phyloP scores from a whole-genome alignment of 495 filamentous ascomycete species.

The Rusavskia elegans region DNA sequence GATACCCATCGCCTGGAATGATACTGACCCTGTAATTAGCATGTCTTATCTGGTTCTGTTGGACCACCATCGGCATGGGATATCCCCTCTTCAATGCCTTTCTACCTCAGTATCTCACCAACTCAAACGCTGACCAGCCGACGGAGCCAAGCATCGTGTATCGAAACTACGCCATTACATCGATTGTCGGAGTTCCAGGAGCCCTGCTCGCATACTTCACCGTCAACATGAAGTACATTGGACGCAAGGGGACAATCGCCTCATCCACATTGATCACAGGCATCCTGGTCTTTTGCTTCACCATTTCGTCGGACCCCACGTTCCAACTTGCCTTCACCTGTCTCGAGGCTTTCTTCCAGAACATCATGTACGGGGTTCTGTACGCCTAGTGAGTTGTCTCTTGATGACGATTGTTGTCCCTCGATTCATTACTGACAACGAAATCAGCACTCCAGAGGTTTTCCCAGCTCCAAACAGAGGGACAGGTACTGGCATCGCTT shows the following conservation, averaged over 20 bases:
- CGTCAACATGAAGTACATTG: slow-evolving; percentile 41
- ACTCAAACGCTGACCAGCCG: slow-evolving; percentile 18
- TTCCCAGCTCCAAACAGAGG: slow-evolving; percentile 43
- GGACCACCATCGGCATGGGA: slow-evolving; percentile 41
- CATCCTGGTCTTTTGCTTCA: slow-evolving; percentile 44
- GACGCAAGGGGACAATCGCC: slow-evolving; percentile 44
- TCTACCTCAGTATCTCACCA: slow-evolving; percentile 39
- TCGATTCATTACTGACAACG: not conserved
- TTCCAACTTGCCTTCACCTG: slow-evolving; percentile 35
- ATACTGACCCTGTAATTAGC: slow-evolving; percentile 12
- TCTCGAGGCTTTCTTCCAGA: slow-evolving; percentile 44
- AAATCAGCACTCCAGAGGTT: slow-evolving; percentile 36
- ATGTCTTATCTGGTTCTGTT: slow-evolving; percentile 38
- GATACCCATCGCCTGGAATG: not conserved
- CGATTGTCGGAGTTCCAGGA: slow-evolving; percentile 41
- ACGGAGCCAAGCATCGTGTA: slow-evolving; percentile 34
- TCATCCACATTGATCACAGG: slow-evolving; percentile 36
- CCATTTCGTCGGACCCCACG: slow-evolving; percentile 28
- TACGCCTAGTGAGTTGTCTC: slow-evolving; percentile 29
- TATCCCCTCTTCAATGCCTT: slow-evolving; percentile 45
- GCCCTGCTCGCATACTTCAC: slow-evolving; percentile 37
- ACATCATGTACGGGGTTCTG: slow-evolving; percentile 47
- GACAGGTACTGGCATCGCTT: slow-evolving; percentile 40
- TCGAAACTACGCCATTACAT: slow-evolving; percentile 45
- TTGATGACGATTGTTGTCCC: not conserved